Evolutionary conservation across 257 asterid genomes (phyloP).

Genomic region (Orobanche coerulescens): DNA sequence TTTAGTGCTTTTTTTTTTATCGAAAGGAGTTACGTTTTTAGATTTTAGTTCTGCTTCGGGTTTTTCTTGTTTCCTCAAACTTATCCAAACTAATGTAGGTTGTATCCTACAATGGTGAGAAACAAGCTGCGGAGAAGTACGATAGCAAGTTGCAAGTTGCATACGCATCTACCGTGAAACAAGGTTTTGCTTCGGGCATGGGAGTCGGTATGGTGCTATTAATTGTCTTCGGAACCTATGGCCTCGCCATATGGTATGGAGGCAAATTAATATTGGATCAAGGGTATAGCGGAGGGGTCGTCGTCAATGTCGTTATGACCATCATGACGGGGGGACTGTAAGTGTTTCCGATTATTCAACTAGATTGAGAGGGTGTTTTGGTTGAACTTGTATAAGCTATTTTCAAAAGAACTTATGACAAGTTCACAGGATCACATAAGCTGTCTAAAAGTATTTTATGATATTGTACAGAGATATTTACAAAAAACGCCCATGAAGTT

Average conservation of each 20-base stretch:
- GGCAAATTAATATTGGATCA: slow-evolving; percentile 37
- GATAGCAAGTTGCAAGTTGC: slow-evolving; percentile 38
- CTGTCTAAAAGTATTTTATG: too few species aligned
- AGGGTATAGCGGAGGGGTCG: slow-evolving; percentile 45
- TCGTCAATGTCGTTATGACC: slow-evolving; percentile 44
- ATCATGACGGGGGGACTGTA: slow-evolving; percentile 64
- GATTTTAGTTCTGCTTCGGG: too few species aligned
- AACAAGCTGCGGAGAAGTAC: slow-evolving; percentile 39
- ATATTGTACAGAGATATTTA: too few species aligned
- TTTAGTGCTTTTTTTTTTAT: too few species aligned
- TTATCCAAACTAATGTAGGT: slow-evolving; percentile 30
- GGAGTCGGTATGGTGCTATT: slow-evolving; percentile 44
- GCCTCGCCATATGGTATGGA: slow-evolving; percentile 60
- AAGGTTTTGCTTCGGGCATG: slow-evolving; percentile 52
- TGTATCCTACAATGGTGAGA: slow-evolving; percentile 63
- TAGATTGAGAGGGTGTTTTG: too few species aligned
- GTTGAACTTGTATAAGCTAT: too few species aligned
- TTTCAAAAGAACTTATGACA: too few species aligned
- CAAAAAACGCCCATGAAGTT: too few species aligned
- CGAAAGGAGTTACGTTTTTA: too few species aligned
- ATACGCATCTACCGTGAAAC: slow-evolving; percentile 31
- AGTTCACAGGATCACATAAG: too few species aligned
- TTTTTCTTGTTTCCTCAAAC: neutral
- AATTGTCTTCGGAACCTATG: slow-evolving; percentile 38
- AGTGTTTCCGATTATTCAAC: slow-evolving; percentile 18